phyloP scores from a whole-genome alignment of 768 basidiomycete species.

The Pleurotus tuoliensis region DNA sequence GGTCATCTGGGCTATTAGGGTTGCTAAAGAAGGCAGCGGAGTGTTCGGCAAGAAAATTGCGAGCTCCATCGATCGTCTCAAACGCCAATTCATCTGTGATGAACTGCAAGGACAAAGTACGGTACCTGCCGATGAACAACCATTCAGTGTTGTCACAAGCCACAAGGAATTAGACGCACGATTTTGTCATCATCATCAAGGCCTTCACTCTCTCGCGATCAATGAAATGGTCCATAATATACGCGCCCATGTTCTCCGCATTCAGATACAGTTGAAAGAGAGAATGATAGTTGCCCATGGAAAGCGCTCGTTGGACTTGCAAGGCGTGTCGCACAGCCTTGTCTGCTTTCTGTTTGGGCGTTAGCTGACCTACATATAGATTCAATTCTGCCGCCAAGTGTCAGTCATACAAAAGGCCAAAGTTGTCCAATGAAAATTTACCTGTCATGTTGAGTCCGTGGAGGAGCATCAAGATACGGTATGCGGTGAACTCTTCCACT shows the following conservation, averaged over 20 bases:
- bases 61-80: slow-evolving; percentile 57
- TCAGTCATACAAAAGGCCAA: slow-evolving; percentile 2
- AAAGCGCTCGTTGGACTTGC: slow-evolving; percentile 80
- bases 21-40: slow-evolving; percentile 64
- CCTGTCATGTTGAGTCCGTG: slow-evolving; percentile 94
- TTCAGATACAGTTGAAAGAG: slow-evolving; percentile 81
- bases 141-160: background rate
- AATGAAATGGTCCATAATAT: slow-evolving; percentile 99
- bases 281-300: slow-evolving; percentile 92
- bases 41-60: slow-evolving; percentile 69
- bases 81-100: slow-evolving; percentile 83
- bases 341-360: slow-evolving; percentile 81
- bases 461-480: slow-evolving; percentile 93
- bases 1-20: slow-evolving; percentile 53
- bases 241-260: slow-evolving; percentile 96
- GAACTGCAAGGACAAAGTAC: slow-evolving; percentile 70
- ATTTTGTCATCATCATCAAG: slow-evolving; percentile 86
- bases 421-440: slow-evolving; percentile 24
- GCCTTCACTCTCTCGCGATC: slow-evolving; percentile 85
- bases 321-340: slow-evolving; percentile 85
- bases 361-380: slow-evolving; percentile 96
- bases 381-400: slow-evolving; percentile 70
- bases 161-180: slow-evolving; percentile 50
- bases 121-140: slow-evolving; percentile 57
- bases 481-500: slow-evolving; percentile 94